Base-by-base conservation (phyloP, 306 rosid species). In the barrel medic (Medicago truncatula) region DNA sequence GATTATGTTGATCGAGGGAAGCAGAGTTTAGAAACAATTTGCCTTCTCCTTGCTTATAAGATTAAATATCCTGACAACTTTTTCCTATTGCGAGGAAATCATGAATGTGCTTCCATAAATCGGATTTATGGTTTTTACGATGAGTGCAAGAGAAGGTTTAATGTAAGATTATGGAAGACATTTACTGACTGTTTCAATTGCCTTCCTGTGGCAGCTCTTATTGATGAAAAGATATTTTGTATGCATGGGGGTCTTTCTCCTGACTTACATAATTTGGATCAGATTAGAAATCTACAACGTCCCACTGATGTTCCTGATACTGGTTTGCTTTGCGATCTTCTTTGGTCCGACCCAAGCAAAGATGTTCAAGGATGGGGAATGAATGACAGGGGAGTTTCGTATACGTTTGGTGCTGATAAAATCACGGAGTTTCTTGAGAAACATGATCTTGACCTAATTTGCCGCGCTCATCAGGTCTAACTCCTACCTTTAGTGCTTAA, bases 241-340 rank as follows among this genome's bases (percentile, higher is more conserved):
- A 91, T 94, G 98, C 97, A 94, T 69, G 98, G 98, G 13, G 98
- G 98, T 31, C 89, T 94, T 77, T 94, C 98, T 68, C 98, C 98
- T 8, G 97, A 90, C 66, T 86, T 94, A 63, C 75, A 79, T 59
- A 80, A 80, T 80, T 91, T 94, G 80, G 97, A 92, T 74, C 93
- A 87, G 79, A 94, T 94, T 67, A 88, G 98, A 80, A 86, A 78
- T 68, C 53, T 90, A 44, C 84, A 56, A 65, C 87, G 95, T 41
- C 98, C 98, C n/a, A 86, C 96, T 12, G 98, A 91, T 82, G 98
- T 94, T 34, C 98, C 98, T 10, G 98, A 90, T 65, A 61, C 95
- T 4, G 97, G 98, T 61, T 92, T 94, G 85, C 94, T 92, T 73
- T 94, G 98, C 81, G 98, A 94, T 89, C 93, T 94, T 72, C 90